Conservation (phyloP, 1,284 basidiomycete species). For the Fomitopsis pinicola region DNA sequence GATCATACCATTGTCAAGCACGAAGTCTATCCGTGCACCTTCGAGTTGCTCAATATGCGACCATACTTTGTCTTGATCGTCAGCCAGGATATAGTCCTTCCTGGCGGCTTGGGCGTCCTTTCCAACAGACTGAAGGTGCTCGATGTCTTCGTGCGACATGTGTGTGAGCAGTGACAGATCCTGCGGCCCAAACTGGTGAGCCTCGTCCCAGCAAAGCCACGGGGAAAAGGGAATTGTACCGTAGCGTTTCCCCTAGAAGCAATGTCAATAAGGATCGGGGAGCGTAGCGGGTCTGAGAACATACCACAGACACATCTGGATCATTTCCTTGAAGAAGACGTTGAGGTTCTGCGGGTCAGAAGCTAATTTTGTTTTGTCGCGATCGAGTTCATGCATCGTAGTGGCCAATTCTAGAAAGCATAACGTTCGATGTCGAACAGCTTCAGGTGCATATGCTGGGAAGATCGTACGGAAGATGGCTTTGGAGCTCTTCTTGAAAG, state of each 20-base stretch:
- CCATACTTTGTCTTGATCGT: slow-evolving; percentile 83
- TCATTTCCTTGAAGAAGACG: slow-evolving; percentile 78
- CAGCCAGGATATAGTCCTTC: slow-evolving; percentile 76
- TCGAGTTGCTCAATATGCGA: slow-evolving; percentile 57
- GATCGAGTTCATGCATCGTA: slow-evolving; percentile 61
- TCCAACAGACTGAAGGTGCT: slow-evolving; percentile 79
- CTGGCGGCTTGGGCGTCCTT: slow-evolving; percentile 72
- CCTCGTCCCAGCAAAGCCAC: slow-evolving; percentile 1
- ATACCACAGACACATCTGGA: slow-evolving; percentile 85
- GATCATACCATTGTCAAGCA: slow-evolving; percentile 83
- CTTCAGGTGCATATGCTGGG: neutral
- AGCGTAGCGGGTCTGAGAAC: slow-evolving; percentile 10
- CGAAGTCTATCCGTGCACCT: slow-evolving; percentile 74
- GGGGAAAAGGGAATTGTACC: slow-evolving; percentile 27
- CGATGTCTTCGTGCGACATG: slow-evolving; percentile 76
- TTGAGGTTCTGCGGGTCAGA: slow-evolving; percentile 50
- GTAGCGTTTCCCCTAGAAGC: slow-evolving; percentile 76
- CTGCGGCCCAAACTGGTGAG: slow-evolving; percentile 29
- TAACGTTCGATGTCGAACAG: neutral
- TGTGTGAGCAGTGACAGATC: slow-evolving; percentile 84
- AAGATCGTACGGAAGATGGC: slow-evolving; percentile 64
- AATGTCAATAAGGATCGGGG: neutral
- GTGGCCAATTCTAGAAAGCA: slow-evolving; percentile 60
- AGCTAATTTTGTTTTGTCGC: slow-evolving; percentile 40
- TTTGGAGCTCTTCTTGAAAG: slow-evolving; percentile 77